Evolutionary conservation across 257 asterid species (phyloP).

Genomic region (Solanum ossicruentum): DNA sequence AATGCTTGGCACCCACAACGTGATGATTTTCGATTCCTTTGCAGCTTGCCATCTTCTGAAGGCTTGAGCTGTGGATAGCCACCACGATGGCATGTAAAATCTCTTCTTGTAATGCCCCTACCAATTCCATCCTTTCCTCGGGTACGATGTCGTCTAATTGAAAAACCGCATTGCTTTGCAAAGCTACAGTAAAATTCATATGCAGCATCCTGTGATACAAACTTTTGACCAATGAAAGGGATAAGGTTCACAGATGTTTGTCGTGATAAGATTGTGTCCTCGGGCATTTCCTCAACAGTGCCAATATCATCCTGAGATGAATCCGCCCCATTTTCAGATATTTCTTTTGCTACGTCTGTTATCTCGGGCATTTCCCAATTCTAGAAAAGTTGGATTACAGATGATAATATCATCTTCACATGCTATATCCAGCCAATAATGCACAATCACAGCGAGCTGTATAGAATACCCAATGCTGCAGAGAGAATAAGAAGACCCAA

Average conservation of each 20-base stretch:
- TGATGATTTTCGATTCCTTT: constrained; percentile 84
- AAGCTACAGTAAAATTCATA: constrained; percentile 82
- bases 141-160: constrained; percentile 87
- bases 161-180: constrained; percentile 79
- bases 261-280: constrained; percentile 36
- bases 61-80: constrained; percentile 80
- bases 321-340: constrained; percentile 41
- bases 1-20: constrained; percentile 96
- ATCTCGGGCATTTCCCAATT: constrained; percentile 24
- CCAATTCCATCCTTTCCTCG: constrained; percentile 98
- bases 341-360: constrained; percentile 11
- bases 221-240: constrained; percentile 78
- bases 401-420: not conserved
- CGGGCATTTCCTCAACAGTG: constrained; percentile 47
- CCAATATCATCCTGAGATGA: constrained; percentile 50
- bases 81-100: constrained; percentile 95
- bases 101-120: constrained; percentile 90
- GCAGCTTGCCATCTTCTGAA: constrained; percentile 64
- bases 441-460: not conserved
- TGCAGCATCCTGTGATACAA: constrained; percentile 79
- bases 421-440: not conserved
- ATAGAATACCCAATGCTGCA: not conserved
- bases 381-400: not conserved
- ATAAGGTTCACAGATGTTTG: constrained; percentile 43
- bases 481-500: not conserved